These are phyloP conservation scores for Gamsiella multidivaricata DNA, from an alignment of 192 early-diverging fungal genomes.

Conservation along the genomic window DNA sequence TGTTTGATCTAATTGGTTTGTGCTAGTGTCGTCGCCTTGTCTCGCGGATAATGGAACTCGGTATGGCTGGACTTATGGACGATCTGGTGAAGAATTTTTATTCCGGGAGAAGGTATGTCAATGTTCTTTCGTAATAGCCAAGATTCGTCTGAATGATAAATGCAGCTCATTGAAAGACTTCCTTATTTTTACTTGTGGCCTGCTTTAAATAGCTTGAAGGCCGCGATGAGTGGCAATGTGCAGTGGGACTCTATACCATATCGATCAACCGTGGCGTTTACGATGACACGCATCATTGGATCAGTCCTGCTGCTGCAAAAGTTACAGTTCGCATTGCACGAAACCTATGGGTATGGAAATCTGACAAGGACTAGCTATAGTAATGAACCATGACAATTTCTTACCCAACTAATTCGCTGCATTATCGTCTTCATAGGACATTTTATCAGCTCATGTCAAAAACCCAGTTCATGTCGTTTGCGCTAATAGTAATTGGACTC, in stretches of 20 bases:
- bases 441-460: constrained; percentile 52
- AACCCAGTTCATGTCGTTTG: constrained; percentile 60
- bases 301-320: constrained; percentile 24
- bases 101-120: constrained; percentile 18
- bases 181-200: too few relatives aligned
- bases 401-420: background rate
- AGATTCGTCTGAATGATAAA: background rate
- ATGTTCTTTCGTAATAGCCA: background rate
- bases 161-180: too few relatives aligned
- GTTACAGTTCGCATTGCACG: constrained; percentile 30
- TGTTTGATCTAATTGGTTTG: background rate
- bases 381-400: background rate
- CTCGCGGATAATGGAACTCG: constrained; percentile 29
- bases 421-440: constrained; percentile 13
- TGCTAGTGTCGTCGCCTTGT: constrained; percentile 35
- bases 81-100: constrained; percentile 40
- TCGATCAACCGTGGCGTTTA: constrained; percentile 38
- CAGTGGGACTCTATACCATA: constrained; percentile 48
- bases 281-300: constrained; percentile 40
- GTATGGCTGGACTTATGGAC: constrained; percentile 22
- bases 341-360: constrained; percentile 42
- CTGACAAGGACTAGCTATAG: background rate
- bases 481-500: constrained; percentile 44
- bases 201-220: constrained; percentile 15
- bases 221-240: background rate